Percentiles rank a stretch among this genome's conserved stretches.
Conservation (phyloP, 73 alveolate genomes). For the Loxodes magnus region DNA sequence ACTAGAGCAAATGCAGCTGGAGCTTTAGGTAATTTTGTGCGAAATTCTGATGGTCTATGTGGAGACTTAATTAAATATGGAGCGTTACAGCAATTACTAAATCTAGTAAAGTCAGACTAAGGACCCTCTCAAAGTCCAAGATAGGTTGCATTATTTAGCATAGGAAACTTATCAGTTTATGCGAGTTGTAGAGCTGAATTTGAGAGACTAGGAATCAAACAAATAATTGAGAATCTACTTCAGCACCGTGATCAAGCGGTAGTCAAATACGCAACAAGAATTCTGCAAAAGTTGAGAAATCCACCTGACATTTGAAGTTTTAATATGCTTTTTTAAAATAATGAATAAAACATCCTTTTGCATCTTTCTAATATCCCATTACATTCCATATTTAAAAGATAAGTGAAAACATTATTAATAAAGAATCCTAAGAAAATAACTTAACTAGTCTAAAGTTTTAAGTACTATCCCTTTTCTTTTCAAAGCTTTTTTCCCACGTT, state of each 20-base stretch:
- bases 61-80: conserved; percentile 81
- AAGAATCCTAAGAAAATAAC: no score
- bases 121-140: conserved; percentile 77
- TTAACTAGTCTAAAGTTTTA: no score
- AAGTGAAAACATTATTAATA: no score
- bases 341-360: no score
- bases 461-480: no score
- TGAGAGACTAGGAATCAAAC: conserved; percentile 77
- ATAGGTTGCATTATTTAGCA: conserved; percentile 90
- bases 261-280: conserved; percentile 57
- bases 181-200: conserved; percentile 74
- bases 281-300: conserved; percentile 39
- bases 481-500: no score
- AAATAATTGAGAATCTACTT: conserved; percentile 57
- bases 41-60: conserved; percentile 83
- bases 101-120: conserved; percentile 75
- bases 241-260: conserved; percentile 47
- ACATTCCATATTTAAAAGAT: no score
- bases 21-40: conserved; percentile 94
- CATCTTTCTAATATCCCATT: no score
- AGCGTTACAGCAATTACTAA: conserved; percentile 82
- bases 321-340: no score
- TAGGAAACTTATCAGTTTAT: conserved; percentile 91
- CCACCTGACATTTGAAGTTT: no score
- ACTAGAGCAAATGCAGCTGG: conserved; percentile 99